Percentiles rank a stretch among this genome's conserved stretches.
These are phyloP conservation scores for Wickerhamomyces chambardii DNA, from an alignment of 805 yeast species.

Conservation along the genomic window DNA sequence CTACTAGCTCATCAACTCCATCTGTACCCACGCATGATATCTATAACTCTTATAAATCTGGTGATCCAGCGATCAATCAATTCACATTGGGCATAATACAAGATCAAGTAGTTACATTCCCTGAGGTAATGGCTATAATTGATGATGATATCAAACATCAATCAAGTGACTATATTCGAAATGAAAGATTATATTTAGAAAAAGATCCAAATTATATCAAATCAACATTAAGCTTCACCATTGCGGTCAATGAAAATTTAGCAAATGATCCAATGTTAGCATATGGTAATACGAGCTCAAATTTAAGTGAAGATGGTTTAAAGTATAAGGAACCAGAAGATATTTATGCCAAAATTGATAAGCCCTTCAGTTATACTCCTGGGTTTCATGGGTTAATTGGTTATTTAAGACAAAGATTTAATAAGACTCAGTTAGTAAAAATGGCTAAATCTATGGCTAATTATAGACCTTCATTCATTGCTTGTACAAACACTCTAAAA, in stretches of 20 bases:
- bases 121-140: constrained; percentile 39
- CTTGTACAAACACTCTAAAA: constrained; percentile 79
- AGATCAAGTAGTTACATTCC: constrained; percentile 37
- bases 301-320: constrained; percentile 24
- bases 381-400: constrained; percentile 80
- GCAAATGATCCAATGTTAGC: not conserved
- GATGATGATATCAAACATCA: constrained; percentile 7
- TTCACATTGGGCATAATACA: constrained; percentile 48
- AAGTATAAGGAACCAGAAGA: constrained; percentile 61
- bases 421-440: constrained; percentile 57
- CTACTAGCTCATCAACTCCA: constrained; percentile 9
- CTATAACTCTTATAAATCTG: constrained; percentile 29
- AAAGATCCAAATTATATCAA: not conserved
- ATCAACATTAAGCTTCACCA: constrained; percentile 17
- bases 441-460: constrained; percentile 87
- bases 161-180: not conserved
- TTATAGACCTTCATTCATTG: constrained; percentile 87
- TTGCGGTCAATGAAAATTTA: constrained; percentile 16
- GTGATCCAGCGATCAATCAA: constrained; percentile 56
- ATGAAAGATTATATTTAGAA: not conserved
- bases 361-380: constrained; percentile 83
- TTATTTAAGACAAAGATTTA: constrained; percentile 66
- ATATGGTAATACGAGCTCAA: not conserved
- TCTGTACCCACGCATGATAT: constrained; percentile 9
- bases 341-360: constrained; percentile 63